Conservation (phyloP, 2,329 filamentous ascomycete genomes). For the Fusarium brevicatenulatum region DNA sequence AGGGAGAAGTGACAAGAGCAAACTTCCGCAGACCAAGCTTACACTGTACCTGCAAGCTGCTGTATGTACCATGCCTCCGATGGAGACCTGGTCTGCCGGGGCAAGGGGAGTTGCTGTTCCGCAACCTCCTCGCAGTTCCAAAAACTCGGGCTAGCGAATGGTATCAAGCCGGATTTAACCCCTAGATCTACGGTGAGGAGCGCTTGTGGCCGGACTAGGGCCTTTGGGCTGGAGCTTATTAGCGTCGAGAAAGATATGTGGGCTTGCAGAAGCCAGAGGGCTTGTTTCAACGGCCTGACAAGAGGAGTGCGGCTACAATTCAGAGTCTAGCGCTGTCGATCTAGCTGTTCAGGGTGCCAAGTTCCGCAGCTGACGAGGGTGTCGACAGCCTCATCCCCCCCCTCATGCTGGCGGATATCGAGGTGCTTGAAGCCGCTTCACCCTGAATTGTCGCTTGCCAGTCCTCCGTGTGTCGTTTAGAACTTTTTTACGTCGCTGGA, state of each 20-base stretch:
- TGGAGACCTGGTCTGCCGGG: slow-evolving; percentile 31
- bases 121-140: slow-evolving; percentile 34
- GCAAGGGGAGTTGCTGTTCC: slow-evolving; percentile 34
- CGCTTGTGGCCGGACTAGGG: slow-evolving; percentile 36
- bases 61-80: slow-evolving; percentile 10
- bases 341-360: slow-evolving; percentile 5
- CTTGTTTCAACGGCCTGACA: slow-evolving; percentile 38
- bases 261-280: slow-evolving; percentile 15
- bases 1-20: slow-evolving; percentile 32
- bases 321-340: slow-evolving; percentile 23
- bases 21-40: slow-evolving; percentile 17
- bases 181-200: slow-evolving; percentile 37
- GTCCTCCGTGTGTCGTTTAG: neutral
- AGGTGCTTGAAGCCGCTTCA: neutral
- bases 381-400: neutral
- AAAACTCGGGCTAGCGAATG: slow-evolving; percentile 39
- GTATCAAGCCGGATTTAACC: slow-evolving; percentile 35
- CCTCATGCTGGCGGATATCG: neutral
- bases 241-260: slow-evolving; percentile 21
- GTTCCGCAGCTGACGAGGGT: neutral
- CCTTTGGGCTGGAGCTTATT: slow-evolving; percentile 21
- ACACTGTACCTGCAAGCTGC: slow-evolving; percentile 9
- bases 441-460: neutral
- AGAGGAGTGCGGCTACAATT: slow-evolving; percentile 27
- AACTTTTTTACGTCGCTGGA: slow-evolving; percentile 1